phyloP scores from a whole-genome alignment of 768 basidiomycete species.

The Serendipita sp. region DNA sequence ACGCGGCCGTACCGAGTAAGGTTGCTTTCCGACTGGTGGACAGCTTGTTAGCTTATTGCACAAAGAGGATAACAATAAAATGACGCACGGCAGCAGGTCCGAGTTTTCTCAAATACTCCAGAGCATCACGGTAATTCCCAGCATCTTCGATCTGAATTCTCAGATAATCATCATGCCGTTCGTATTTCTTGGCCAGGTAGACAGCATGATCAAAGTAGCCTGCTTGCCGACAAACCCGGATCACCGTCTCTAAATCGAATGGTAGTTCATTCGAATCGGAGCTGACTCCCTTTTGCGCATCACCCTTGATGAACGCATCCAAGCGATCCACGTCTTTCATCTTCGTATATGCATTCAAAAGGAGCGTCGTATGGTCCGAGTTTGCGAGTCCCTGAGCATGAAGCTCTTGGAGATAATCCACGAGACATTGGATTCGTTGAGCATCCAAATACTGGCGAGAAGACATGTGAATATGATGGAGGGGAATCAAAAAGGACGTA shows the following conservation, averaged over 20 bases:
- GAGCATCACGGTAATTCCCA: conserved; percentile 61
- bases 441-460: conserved; percentile 75
- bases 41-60: neutral
- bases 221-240: conserved; percentile 89
- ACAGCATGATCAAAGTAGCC: conserved; percentile 91
- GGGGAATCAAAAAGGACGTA: conserved; percentile 18
- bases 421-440: conserved; percentile 87
- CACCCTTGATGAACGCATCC: conserved; percentile 83
- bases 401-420: conserved; percentile 88
- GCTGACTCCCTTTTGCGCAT: conserved; percentile 38
- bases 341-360: conserved; percentile 95
- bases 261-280: conserved; percentile 51
- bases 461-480: conserved; percentile 8
- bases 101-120: conserved; percentile 61
- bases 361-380: conserved; percentile 87
- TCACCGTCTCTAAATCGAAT: conserved; percentile 93
- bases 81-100: conserved; percentile 63
- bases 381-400: conserved; percentile 83
- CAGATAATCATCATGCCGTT: conserved; percentile 82
- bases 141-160: conserved; percentile 90
- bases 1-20: conserved; percentile 77
- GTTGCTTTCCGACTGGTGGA: conserved; percentile 63
- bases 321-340: conserved; percentile 79
- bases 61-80: neutral
- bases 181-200: conserved; percentile 84